phyloP scores from a whole-genome alignment of 2,329 filamentous ascomycete species.

The Parascedosporium putredinis region DNA sequence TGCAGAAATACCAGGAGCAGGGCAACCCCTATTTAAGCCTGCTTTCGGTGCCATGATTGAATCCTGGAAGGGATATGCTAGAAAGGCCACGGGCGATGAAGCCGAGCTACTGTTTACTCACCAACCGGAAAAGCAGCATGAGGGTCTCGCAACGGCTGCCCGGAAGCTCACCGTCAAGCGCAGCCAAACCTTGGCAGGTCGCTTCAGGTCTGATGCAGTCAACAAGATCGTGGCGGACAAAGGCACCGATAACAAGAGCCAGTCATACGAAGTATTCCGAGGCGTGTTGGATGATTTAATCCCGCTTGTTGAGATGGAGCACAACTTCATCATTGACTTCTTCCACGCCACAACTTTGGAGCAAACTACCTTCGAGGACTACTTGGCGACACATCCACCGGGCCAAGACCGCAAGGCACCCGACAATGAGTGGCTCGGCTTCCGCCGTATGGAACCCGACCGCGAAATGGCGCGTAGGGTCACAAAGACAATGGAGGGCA shows the following conservation, averaged over 20 bases:
- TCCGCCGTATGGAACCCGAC: constrained; percentile 68
- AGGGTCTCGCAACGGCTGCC: constrained; percentile 64
- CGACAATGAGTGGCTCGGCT: constrained; percentile 13
- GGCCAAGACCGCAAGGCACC: constrained; percentile 8
- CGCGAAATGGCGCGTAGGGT: constrained; percentile 75
- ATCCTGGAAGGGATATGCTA: constrained; percentile 70
- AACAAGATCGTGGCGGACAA: constrained; percentile 43
- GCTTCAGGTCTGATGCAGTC: constrained; percentile 55
- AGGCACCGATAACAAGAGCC: constrained; percentile 51
- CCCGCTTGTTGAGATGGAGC: constrained; percentile 79
- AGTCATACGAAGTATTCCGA: constrained; percentile 73
- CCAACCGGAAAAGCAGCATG: constrained; percentile 73
- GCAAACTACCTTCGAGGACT: constrained; percentile 72
- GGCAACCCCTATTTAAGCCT: constrained; percentile 66
- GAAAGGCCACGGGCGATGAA: constrained; percentile 68
- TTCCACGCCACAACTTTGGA: constrained; percentile 88
- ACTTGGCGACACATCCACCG: constrained; percentile 56
- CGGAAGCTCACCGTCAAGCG: constrained; percentile 89
- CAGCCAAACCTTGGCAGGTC: constrained; percentile 75
- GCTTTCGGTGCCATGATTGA: constrained; percentile 71
- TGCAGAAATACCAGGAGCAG: constrained; percentile 72
- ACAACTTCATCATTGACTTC: constrained; percentile 95
- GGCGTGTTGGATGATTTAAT: constrained; percentile 72
- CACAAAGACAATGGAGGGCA: constrained; percentile 76
- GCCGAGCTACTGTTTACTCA: constrained; percentile 79